Evolutionary conservation across 345 rosid genomes (phyloP), one percentile per base, ranked within the genome.

Genomic region (Linum usitatissimum): DNA sequence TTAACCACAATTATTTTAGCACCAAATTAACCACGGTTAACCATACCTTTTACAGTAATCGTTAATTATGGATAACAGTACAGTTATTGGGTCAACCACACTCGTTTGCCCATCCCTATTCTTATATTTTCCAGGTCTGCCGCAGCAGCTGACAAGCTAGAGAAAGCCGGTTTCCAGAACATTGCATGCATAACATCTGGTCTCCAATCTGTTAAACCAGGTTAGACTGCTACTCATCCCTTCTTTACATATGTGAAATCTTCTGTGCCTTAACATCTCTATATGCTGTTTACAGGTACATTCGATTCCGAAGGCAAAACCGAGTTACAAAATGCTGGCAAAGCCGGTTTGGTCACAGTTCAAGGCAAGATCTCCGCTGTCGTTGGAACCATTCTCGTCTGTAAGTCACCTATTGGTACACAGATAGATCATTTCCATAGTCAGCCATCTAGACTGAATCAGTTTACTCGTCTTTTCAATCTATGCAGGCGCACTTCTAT

Each of bases 351-450:
- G 75, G 69, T 86, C 48, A 86, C 91, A 13, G 30, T 91, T 66
- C 97, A 91, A 84, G 97, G 97, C 67, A 77, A 88, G 73, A 86
- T 91, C 75, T 91, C 97, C 14, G 96, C 94, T 57, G 90, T 91
- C 9, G 86, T 91, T 4, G 95, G 96, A 75, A 88, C 98, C 12
- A 87, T 88, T 42, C 98, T 91, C 13, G 63, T 91, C 72, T 91
- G 98, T 91, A 78, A 84, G 96, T 78, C 55, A 13, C 28, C 28
- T 23, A 23, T 23, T 23, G 3, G 4, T 34, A 34, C 38, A 34
- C 38, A 31, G 42, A 5, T 15, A 14, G 54, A 42, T 13, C 40
- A 9, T 17, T 1, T 10, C 17, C 17, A 23, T 45, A 45, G 2
- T 45, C 4, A 45, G 51, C 51, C 51, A 45, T 15, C 3, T 45